phyloP scores from a whole-genome alignment of 1,284 basidiomycete genomes.

The Papiliotrema laurentii region DNA sequence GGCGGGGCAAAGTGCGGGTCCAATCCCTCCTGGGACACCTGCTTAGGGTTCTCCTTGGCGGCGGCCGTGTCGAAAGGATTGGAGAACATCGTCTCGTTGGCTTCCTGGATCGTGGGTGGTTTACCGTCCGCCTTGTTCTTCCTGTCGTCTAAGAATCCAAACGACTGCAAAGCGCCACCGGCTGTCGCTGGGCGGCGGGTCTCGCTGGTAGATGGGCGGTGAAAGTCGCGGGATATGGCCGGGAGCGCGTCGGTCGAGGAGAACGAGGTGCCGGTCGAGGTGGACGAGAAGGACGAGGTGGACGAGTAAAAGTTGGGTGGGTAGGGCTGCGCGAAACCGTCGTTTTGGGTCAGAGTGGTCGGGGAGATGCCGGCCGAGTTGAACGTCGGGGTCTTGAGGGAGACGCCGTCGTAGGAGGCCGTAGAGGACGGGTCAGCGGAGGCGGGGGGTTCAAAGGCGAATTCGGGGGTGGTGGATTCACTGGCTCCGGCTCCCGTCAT shows the following conservation, averaged over 20 bases:
- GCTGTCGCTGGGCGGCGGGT: constrained; percentile 42
- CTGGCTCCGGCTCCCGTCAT: too few species aligned
- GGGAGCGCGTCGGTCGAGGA: constrained; percentile 38
- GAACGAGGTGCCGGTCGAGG: constrained; percentile 24
- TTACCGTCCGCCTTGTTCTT: constrained; percentile 8
- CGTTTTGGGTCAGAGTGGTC: background rate
- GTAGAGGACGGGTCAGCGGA: background rate
- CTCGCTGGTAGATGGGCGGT: constrained; percentile 29
- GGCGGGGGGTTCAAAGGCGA: constrained; percentile 7
- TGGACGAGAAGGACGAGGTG: constrained; percentile 28
- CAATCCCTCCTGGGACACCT: too few species aligned
- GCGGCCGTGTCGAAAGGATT: constrained; percentile 17
- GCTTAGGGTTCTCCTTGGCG: constrained; percentile 7
- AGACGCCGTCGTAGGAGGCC: background rate
- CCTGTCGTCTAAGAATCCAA: too few species aligned
- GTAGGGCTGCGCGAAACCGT: background rate
- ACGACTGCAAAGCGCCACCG: constrained; percentile 31
- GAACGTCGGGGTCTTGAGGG: constrained; percentile 5
- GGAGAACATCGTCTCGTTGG: constrained; percentile 15
- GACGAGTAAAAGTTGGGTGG: constrained; percentile 22
- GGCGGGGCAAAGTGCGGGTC: constrained; percentile 24
- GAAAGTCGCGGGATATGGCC: constrained; percentile 44
- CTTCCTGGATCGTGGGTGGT: constrained; percentile 18
- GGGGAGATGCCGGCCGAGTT: too few species aligned
- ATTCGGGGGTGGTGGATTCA: constrained; percentile 5